Evolutionary conservation across 768 basidiomycete genomes (phyloP).

Genomic region (Cubamyces lactineus): DNA sequence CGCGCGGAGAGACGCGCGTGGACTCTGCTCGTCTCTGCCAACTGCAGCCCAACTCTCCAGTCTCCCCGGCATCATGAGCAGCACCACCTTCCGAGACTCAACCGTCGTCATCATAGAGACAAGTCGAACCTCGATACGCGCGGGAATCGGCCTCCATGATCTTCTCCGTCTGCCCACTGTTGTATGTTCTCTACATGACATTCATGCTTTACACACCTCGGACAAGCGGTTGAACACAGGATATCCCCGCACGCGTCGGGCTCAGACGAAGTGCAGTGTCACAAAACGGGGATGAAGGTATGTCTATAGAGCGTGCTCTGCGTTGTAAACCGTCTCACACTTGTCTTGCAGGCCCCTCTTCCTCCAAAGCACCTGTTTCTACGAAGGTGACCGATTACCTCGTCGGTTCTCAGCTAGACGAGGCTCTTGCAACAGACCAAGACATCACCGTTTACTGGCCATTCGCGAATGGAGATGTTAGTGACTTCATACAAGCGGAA

Average conservation of each 20-base stretch:
- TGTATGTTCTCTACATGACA: conserved; percentile 50
- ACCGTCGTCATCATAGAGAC: conserved; percentile 83
- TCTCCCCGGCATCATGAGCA: conserved; percentile 21
- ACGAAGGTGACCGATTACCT: conserved; percentile 77
- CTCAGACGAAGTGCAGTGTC: conserved; percentile 46
- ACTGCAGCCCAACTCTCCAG: background rate
- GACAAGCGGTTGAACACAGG: conserved; percentile 47
- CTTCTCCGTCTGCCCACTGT: conserved; percentile 76
- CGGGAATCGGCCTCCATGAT: conserved; percentile 80
- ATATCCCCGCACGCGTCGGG: conserved; percentile 80
- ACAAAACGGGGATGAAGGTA: conserved; percentile 39
- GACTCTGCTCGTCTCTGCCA: conserved; percentile 1
- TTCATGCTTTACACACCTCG: background rate
- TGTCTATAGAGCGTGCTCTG: conserved; percentile 29
- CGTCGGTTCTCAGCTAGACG: conserved; percentile 79
- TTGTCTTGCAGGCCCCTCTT: conserved; percentile 36
- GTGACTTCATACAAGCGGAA: conserved; percentile 84
- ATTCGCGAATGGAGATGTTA: conserved; percentile 71
- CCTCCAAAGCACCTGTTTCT: conserved; percentile 52
- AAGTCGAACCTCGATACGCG: conserved; percentile 67
- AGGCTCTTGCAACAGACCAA: conserved; percentile 73
- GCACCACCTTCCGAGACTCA: conserved; percentile 64
- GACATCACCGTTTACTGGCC: conserved; percentile 83
- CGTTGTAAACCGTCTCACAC: conserved; percentile 22
- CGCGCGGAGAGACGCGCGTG: conserved; percentile 15